Evolutionary conservation across 768 basidiomycete genomes (phyloP), one percentile per base, ranked within the genome.

Genomic region (Sistotremastrum suecicum): DNA sequence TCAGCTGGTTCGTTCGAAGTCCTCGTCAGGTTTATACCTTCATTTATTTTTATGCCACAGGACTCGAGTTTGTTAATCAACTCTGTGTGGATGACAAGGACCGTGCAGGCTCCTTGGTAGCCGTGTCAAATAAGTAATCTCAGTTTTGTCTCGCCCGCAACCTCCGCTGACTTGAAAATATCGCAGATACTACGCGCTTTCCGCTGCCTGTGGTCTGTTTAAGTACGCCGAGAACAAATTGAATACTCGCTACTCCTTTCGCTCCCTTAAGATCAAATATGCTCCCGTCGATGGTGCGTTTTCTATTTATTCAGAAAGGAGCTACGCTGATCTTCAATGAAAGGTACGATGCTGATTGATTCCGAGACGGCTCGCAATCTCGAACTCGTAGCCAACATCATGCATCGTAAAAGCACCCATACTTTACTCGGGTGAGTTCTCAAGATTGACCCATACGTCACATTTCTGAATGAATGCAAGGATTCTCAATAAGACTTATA

Each of bases 291-390:
- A 92, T 56, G 67, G 66, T 66, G 10, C 36, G 56, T 34, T 20
- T 20, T 28, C 40, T 9, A 37, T 41, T 4, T 35, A n/a, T 39
- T n/a, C 7, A 7, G 20, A 44, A 34, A n/a, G 30, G 10, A 33
- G 12, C 40, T 41, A 39, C 12, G 28, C 7, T 20, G 34, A 30
- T n/a, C 30, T 32, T 35, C 5, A n/a, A 35, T 40, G 11, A 7
- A 31, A 58, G 92, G 92, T 0, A 92, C 88, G 0, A 86, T 97
- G 83, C 74, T 95, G 72, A 83, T 99, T 51, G 95, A 98, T 56
- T 72, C 79, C 0, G 91, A 91, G 50, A 90, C 85, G 0, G 86
- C 79, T 3, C 74, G 75, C 37, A 91, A 94, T 58, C 71, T 99
- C 5, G 95, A 99, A 57, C 69, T 99, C 2, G 83, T 94, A 10